Evolutionary conservation across 208 protist species (phyloP), one percentile per base, ranked within the genome.

Genomic region (Phytomonas serpens): DNA sequence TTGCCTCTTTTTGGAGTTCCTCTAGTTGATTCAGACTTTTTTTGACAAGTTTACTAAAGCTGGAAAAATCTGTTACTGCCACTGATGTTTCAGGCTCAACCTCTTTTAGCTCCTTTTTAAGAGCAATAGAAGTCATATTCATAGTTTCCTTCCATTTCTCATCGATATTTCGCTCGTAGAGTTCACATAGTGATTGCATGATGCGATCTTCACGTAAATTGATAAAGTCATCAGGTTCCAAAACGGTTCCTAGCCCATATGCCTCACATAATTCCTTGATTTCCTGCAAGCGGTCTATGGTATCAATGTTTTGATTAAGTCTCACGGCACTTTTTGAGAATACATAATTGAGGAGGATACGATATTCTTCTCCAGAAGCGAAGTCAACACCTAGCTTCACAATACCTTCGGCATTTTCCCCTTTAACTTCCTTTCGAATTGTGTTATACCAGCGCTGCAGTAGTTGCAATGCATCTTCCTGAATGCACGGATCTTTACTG

Each of bases 401-500:
- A n/a, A 92, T 71, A 1, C 65, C 71, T 19, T 10, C 52, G 14
- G 47, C 62, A 33, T 72, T 69, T 32, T 74, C 68, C 1, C 34
- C 69, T 19, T 31, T 52, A 27, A 71, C 72, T 4, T 57, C 37
- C 9, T 34, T 32, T 29, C 90, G 76, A 32, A 93, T 74, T 34
- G 67, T 66, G 68, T 95, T 88, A 42, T 77, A 89, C 90, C 90
- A 95, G 10, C 74, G 76, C 51, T 85, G 80, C 42, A 95, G 78
- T 31, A 52, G 66, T 57, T 78, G 34, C 30, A 79, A 64, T 33
- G 79, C 61, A 4, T 47, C 40, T 19, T 10, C 40, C 40, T 19
- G 40, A 47, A 16, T 14, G 2, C 40, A 47, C 40, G 2, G 14
- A 11, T 19, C 40, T 47, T 47, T 47, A 3, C 16, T 47, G 6